Conservation (phyloP, 306 rosid species). For the Glycyrrhiza uralensis region DNA sequence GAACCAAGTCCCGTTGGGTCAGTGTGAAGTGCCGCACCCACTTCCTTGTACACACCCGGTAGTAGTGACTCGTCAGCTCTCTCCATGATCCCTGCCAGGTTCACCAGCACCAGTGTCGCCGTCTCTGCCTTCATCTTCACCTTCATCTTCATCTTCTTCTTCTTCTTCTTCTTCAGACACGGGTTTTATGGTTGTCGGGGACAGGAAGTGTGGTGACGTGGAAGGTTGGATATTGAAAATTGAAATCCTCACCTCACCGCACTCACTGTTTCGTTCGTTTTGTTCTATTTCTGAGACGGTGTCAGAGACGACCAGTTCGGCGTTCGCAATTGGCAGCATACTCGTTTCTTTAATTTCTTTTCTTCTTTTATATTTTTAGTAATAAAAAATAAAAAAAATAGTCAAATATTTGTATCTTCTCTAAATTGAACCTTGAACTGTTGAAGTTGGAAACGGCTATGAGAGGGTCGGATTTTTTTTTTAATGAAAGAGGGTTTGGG, state of each 20-base stretch:
- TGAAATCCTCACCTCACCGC: not conserved
- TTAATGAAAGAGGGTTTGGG: no score
- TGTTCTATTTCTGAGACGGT: not conserved
- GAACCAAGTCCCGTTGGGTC: conserved; percentile 87
- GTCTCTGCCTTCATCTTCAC: conserved; percentile 60
- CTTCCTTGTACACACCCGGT: conserved; percentile 83
- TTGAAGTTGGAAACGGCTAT: no score
- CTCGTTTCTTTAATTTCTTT: not conserved
- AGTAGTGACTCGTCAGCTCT: conserved; percentile 82
- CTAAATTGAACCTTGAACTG: not conserved
- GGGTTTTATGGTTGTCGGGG: no score
- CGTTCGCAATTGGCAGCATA: not conserved
- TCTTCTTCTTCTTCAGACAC: no score
- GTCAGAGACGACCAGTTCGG: not conserved
- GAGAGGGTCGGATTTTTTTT: no score
- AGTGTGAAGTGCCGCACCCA: conserved; percentile 85
- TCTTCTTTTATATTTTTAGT: no score
- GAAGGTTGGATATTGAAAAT: not conserved
- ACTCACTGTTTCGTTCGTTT: not conserved
- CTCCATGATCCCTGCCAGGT: conserved; percentile 91
- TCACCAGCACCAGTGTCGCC: conserved; percentile 69
- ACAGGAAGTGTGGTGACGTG: no score
- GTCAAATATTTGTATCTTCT: no score
- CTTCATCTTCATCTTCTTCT: not conserved
- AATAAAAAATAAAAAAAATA: no score